Percentiles rank a stretch among this genome's conserved stretches.
phyloP scores from a whole-genome alignment of 768 basidiomycete species.

The Amylocystis lapponica region DNA sequence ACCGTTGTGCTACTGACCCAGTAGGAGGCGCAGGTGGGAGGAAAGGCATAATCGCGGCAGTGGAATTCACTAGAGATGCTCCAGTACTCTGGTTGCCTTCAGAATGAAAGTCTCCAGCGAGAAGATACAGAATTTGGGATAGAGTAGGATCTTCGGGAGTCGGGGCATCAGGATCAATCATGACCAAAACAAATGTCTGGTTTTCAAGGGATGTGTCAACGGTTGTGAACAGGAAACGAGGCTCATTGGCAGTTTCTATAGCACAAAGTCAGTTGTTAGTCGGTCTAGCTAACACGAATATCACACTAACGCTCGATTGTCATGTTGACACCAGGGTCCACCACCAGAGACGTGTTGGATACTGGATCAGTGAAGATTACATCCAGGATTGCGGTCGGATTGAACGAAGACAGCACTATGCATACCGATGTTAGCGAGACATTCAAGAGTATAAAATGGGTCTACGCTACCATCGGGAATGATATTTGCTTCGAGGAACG shows the following conservation, averaged over 20 bases:
- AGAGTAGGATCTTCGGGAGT: conserved; percentile 24
- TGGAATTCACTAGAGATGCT: conserved; percentile 21
- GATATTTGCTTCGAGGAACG: conserved; percentile 9
- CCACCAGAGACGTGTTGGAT: conserved; percentile 6
- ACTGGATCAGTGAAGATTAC: conserved; percentile 12
- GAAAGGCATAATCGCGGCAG: conserved; percentile 26
- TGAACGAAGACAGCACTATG: conserved; percentile 10
- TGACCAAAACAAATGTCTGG: conserved; percentile 24
- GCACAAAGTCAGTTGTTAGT: not conserved
- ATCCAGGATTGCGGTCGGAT: conserved; percentile 9
- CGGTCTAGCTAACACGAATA: not conserved
- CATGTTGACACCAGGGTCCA: conserved; percentile 9
- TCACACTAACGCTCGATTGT: conserved; percentile 12
- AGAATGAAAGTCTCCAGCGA: conserved; percentile 20
- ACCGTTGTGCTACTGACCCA: conserved; percentile 29
- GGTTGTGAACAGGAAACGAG: conserved; percentile 5
- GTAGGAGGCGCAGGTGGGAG: conserved; percentile 25
- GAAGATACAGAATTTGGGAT: conserved; percentile 26
- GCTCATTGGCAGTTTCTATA: conserved; percentile 10
- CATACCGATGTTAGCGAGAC: not conserved
- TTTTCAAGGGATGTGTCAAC: conserved; percentile 4
- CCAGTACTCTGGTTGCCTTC: conserved; percentile 6
- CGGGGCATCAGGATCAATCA: conserved; percentile 30
- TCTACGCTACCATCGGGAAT: conserved; percentile 8
- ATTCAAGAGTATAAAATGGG: not conserved